phyloP scores from a whole-genome alignment of 2,329 filamentous ascomycete species.

The Aspergillus japonicus region DNA sequence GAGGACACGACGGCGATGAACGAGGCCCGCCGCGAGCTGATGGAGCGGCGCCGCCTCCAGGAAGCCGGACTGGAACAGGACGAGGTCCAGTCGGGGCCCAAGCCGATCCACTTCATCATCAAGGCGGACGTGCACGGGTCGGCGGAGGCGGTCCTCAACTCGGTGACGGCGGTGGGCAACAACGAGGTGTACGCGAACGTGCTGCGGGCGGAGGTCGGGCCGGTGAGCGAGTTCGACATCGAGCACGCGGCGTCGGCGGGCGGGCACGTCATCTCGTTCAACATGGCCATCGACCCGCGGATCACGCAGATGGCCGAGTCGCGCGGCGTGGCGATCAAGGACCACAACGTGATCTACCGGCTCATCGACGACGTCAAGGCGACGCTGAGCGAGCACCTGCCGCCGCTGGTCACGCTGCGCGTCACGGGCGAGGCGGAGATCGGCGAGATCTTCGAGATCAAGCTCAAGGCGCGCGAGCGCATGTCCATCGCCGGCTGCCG shows the following conservation, averaged over 20 bases:
- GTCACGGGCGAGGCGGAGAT: conserved; percentile 89
- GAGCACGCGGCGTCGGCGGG: conserved; percentile 78
- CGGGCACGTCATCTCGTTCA: conserved; percentile 83
- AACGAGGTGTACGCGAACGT: conserved; percentile 77
- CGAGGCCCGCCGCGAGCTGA: conserved; percentile 61
- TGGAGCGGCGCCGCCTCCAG: conserved; percentile 47
- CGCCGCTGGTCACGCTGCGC: conserved; percentile 63
- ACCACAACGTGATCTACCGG: conserved; percentile 68
- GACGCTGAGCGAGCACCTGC: conserved; percentile 67
- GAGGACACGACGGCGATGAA: conserved; percentile 76
- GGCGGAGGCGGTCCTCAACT: conserved; percentile 81
- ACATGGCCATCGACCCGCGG: conserved; percentile 65
- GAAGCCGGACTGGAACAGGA: conserved; percentile 36
- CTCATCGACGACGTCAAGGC: conserved; percentile 51
- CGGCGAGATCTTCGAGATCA: conserved; percentile 78
- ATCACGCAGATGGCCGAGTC: conserved; percentile 69
- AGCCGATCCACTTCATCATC: conserved; percentile 75
- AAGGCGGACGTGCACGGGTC: conserved; percentile 94
- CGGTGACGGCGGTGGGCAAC: conserved; percentile 75
- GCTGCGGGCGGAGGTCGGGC: conserved; percentile 73
- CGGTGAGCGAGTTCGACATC: conserved; percentile 80
- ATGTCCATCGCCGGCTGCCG: conserved; percentile 83
- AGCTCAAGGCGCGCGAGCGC: conserved; percentile 67
- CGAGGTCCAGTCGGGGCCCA: conserved; percentile 47
- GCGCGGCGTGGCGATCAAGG: conserved; percentile 72